Evolutionary conservation across 805 yeast species (phyloP).

Genomic region (Saccharomycodes ludwigii): DNA sequence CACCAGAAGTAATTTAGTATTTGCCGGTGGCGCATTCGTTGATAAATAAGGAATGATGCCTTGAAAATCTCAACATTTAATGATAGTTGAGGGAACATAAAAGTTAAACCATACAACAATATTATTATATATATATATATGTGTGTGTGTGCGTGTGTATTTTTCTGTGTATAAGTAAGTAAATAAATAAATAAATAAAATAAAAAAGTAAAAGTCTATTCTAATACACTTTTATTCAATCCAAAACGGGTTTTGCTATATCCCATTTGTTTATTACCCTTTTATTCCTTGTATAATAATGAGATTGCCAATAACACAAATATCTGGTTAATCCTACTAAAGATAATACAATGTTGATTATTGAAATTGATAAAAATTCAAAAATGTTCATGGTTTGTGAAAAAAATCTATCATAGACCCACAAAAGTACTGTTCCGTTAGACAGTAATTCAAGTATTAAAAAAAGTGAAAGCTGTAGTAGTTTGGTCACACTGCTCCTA

Average conservation of each 20-base stretch:
- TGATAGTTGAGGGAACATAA: not conserved
- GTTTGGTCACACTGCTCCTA: too few relatives aligned
- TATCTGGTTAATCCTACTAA: too few relatives aligned
- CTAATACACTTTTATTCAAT: too few relatives aligned
- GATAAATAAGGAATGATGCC: conserved; percentile 15
- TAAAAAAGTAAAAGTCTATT: not conserved
- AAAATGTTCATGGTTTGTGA: too few relatives aligned
- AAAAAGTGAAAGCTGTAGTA: conserved; percentile 11
- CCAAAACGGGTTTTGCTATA: conserved; percentile 12
- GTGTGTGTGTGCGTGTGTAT: conserved; percentile 5
- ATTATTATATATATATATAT: conserved; percentile 1
- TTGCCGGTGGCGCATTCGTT: conserved; percentile 83
- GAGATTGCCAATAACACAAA: conserved; percentile 21
- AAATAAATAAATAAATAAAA: not conserved
- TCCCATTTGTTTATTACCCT: conserved; percentile 13
- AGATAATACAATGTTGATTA: too few relatives aligned
- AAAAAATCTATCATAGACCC: too few relatives aligned
- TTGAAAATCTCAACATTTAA: not conserved
- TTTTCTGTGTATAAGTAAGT: too few relatives aligned
- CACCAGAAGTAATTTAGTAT: conserved; percentile 78
- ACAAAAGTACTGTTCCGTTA: too few relatives aligned
- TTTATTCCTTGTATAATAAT: conserved; percentile 10
- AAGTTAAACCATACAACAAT: not conserved
- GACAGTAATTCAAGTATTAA: conserved; percentile 15
- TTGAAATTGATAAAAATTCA: too few relatives aligned